A percentile compares a stretch with the other conserved stretches of the same genome.
Conservation (phyloP, 805 yeast species). For the Zygotorulaspora sp. region DNA sequence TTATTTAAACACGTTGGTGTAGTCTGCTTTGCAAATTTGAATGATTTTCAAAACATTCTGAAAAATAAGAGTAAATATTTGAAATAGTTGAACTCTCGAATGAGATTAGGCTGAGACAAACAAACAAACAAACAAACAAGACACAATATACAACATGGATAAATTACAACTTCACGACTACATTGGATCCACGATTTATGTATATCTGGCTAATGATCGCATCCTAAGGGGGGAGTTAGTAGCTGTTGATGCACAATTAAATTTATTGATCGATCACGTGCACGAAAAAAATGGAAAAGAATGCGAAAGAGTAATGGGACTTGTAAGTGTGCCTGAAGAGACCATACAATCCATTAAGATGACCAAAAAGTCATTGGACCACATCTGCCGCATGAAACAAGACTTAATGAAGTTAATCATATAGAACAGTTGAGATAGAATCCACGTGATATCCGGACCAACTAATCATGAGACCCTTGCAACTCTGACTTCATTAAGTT, state of each 20-base stretch:
- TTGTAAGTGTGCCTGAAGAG: constrained; percentile 49
- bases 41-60: no score
- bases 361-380: constrained; percentile 26
- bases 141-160: constrained; percentile 14
- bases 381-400: constrained; percentile 13
- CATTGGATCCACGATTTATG: constrained; percentile 34
- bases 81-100: neutral
- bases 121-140: constrained; percentile 1
- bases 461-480: no score
- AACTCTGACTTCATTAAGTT: constrained; percentile 2
- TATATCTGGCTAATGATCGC: constrained; percentile 37
- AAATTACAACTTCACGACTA: constrained; percentile 20
- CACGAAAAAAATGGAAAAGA: constrained; percentile 26
- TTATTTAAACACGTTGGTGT: no score
- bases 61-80: neutral
- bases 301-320: constrained; percentile 41
- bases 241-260: constrained; percentile 43
- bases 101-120: neutral
- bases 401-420: constrained; percentile 11
- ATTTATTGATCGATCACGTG: constrained; percentile 40
- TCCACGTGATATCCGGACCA: no score
- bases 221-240: constrained; percentile 37
- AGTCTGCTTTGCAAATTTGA: no score
- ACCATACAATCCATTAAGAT: constrained; percentile 34
- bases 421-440: no score